A percentile compares a stretch with the other conserved stretches of the same genome.
These are phyloP conservation scores for Rutstroemia sp. DNA, from an alignment of 2,329 filamentous ascomycete species.

Conservation along the genomic window DNA sequence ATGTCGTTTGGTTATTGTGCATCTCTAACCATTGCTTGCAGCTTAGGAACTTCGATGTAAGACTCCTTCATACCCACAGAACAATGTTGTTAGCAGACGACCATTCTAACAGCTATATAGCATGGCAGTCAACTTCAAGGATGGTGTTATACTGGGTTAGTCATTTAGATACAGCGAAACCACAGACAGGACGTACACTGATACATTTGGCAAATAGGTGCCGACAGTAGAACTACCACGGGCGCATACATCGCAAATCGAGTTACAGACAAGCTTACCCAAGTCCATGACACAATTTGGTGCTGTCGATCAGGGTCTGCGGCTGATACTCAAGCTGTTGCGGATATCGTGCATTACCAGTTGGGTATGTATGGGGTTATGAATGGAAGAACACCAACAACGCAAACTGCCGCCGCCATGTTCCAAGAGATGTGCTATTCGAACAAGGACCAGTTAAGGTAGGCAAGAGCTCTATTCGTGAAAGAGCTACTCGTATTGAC, in stretches of 20 bases:
- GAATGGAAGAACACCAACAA: constrained; percentile 85
- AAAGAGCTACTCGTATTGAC: constrained; percentile 16
- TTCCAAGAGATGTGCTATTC: constrained; percentile 98
- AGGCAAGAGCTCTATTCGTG: constrained; percentile 30
- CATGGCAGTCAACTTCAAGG: constrained; percentile 99
- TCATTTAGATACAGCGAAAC: background rate
- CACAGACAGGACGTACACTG: constrained; percentile 7
- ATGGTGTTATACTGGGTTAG: constrained; percentile 85
- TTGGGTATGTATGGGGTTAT: constrained; percentile 85
- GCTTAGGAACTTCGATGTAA: constrained; percentile 95
- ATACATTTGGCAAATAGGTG: constrained; percentile 44
- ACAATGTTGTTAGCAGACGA: constrained; percentile 13
- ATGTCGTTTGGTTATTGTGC: background rate
- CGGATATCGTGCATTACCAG: constrained; percentile 96
- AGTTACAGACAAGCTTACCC: constrained; percentile 98
- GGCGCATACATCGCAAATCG: constrained; percentile 98
- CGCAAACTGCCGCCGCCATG: constrained; percentile 87
- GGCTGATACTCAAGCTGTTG: constrained; percentile 94
- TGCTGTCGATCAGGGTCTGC: constrained; percentile 97
- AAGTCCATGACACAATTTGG: constrained; percentile 98
- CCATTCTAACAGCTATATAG: constrained; percentile 39
- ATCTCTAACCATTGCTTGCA: constrained; percentile 31
- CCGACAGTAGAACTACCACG: constrained; percentile 94
- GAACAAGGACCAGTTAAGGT: constrained; percentile 93
- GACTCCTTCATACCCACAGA: constrained; percentile 27